Evolutionary conservation across 345 rosid species (phyloP).

Genomic region (Moricandia moricandioides): DNA sequence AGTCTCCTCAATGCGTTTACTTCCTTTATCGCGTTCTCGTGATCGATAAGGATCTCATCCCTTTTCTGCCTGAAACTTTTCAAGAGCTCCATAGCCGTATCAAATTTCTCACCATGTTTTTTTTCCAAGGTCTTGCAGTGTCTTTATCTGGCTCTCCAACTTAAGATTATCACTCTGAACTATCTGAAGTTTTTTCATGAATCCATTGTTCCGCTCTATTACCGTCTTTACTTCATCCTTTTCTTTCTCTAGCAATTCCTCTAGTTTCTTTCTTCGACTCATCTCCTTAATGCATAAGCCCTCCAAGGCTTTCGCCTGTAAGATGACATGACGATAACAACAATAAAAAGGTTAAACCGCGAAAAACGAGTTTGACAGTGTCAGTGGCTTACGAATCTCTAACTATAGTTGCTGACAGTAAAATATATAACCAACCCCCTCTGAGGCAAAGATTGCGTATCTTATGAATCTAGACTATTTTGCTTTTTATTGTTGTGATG

Average conservation of each 20-base stretch:
- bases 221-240: slow-evolving; percentile 48
- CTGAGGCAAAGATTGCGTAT: slow-evolving; percentile 8
- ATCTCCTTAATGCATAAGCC: slow-evolving; percentile 56
- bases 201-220: slow-evolving; percentile 44
- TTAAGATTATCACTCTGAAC: slow-evolving; percentile 51
- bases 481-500: not conserved
- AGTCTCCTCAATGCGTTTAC: slow-evolving; percentile 43
- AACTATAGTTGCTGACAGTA: not conserved
- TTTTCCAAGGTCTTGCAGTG: slow-evolving; percentile 40
- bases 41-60: slow-evolving; percentile 62
- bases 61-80: slow-evolving; percentile 62
- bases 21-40: slow-evolving; percentile 48
- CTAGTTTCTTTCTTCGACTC: slow-evolving; percentile 25
- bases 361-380: not conserved
- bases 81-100: slow-evolving; percentile 77
- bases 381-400: slow-evolving; percentile 2
- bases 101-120: slow-evolving; percentile 75
- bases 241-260: slow-evolving; percentile 16
- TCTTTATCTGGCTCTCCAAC: slow-evolving; percentile 50
- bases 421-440: not conserved
- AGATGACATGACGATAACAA: slow-evolving; percentile 4
- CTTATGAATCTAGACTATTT: slow-evolving; percentile 3
- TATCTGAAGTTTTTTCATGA: slow-evolving; percentile 47
- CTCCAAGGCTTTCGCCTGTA: slow-evolving; percentile 68
- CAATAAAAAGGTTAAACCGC: not conserved